phyloP scores from a whole-genome alignment of 305 asterid genomes.

The Nicotiana rustica region DNA sequence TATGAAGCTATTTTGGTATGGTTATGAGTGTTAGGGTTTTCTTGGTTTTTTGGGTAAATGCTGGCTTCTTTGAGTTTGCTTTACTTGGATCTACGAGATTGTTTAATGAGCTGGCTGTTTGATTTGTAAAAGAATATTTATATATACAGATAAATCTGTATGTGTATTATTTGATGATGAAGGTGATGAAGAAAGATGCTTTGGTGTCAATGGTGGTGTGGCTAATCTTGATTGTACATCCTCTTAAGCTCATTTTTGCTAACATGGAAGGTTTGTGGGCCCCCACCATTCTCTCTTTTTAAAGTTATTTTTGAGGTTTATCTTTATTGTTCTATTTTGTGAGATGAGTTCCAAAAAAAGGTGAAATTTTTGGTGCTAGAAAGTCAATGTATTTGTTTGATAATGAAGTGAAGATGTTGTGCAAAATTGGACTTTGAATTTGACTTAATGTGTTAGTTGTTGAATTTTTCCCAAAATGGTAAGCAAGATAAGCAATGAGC shows the following conservation, averaged over 20 bases:
- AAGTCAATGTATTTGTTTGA: not conserved
- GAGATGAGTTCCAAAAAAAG: conserved; percentile 24
- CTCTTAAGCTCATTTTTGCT: conserved; percentile 64
- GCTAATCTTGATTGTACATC: conserved; percentile 69
- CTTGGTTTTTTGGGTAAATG: conserved; percentile 49
- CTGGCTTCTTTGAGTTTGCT: conserved; percentile 45
- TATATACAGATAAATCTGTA: conserved; percentile 36
- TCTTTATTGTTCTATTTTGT: conserved; percentile 22
- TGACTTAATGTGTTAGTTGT: conserved; percentile 20
- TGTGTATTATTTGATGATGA: conserved; percentile 52
- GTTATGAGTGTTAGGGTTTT: conserved; percentile 48
- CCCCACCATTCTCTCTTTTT: not conserved
- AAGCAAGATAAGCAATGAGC: conserved; percentile 14
- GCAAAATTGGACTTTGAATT: conserved; percentile 23
- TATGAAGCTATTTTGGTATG: conserved; percentile 21
- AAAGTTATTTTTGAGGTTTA: conserved; percentile 21
- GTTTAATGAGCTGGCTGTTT: conserved; percentile 43
- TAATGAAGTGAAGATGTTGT: conserved; percentile 9
- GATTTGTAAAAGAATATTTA: conserved; percentile 15
- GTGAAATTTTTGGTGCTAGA: conserved; percentile 3
- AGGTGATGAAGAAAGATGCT: conserved; percentile 59
- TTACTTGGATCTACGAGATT: conserved; percentile 67
- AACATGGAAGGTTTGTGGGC: conserved; percentile 77
- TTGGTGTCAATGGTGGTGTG: conserved; percentile 54
- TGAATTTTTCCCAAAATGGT: conserved; percentile 24